Evolutionary conservation across 2,329 filamentous ascomycete species (phyloP).

Genomic region (Chrysoporthe puriensis): DNA sequence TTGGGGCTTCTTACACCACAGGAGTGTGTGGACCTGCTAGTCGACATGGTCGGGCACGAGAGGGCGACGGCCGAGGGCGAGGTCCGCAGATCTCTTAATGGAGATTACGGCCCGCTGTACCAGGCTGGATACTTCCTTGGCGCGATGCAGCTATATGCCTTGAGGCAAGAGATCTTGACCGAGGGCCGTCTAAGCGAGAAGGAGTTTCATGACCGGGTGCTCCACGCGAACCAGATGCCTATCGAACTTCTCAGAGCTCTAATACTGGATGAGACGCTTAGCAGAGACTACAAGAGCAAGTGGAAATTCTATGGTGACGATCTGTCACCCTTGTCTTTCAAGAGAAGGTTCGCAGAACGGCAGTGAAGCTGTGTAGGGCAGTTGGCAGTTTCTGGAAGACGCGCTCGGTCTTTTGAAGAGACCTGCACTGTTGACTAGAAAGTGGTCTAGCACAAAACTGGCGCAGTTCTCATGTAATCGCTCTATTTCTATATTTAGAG

Average conservation of each 20-base stretch:
- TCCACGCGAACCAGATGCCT: constrained; percentile 46
- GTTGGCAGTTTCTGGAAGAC: neutral
- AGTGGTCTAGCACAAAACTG: neutral
- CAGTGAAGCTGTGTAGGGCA: neutral
- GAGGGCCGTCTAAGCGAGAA: constrained; percentile 46
- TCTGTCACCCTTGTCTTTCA: neutral
- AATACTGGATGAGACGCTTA: constrained; percentile 21
- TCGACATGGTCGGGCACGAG: constrained; percentile 61
- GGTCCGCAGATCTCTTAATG: constrained; percentile 59
- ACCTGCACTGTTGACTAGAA: too few relatives aligned
- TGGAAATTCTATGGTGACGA: constrained; percentile 26
- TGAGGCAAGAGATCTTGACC: constrained; percentile 52
- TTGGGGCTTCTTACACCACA: constrained; percentile 56
- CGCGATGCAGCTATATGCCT: constrained; percentile 56
- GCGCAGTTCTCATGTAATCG: too few relatives aligned
- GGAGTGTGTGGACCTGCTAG: constrained; percentile 61
- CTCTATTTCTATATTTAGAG: too few relatives aligned
- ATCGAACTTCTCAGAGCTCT: constrained; percentile 27
- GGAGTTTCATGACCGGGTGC: constrained; percentile 57
- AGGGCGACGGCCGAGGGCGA: constrained; percentile 63
- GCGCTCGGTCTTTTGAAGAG: neutral
- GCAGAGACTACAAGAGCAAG: constrained; percentile 23
- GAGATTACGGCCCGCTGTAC: constrained; percentile 61
- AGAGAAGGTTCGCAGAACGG: neutral
- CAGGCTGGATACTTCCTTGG: constrained; percentile 65